Evolutionary conservation across 106 monocot species (phyloP), one percentile per base, ranked within the genome.

Genomic region (Acanthochlamys bracteata): DNA sequence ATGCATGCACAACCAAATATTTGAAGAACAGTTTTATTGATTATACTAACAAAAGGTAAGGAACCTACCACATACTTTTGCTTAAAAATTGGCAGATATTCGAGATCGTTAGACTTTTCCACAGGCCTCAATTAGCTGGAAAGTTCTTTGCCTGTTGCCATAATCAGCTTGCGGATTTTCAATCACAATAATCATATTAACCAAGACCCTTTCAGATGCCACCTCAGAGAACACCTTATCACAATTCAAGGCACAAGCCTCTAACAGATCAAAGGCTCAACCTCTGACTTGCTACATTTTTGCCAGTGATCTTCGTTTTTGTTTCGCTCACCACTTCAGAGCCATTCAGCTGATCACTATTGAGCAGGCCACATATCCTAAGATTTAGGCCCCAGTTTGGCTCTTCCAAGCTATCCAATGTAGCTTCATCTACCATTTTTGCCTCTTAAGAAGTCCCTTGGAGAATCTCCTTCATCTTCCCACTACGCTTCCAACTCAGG

Each of bases 341-440:
- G 0, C 83, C 83, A 57, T 83, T 80, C 25, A 90, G 71, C 53
- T 90, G 83, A 10, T 80, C 86, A 15, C 57, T 76, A 39, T 90
- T 90, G 16, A 90, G 55, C 57, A 83, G 65, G 16, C 66, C 72
- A 66, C 90, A 90, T 4, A 90, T 86, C 67, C 75, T 80, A 59
- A 90, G 20, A 65, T 86, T 90, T 23, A 86, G 54, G 15, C 83
- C 86, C 90, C 90, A 90, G 57, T 90, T 83, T 51, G 90, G 80
- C 58, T 76, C 80, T 57, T 83, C 80, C 64, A 86, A 73, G 56
- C n/a, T 59, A 17, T 90, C 90, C 16, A 70, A 63, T 16, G 90
- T 90, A 42, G 90, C 90, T 71, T 90, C 90, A 24, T 90, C 83
- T 17, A 90, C 86, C 77, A 86, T 78, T 63, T 90, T 90, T 16